Base-by-base conservation (phyloP, 768 basidiomycete genomes). In the Mycena albidolilacea region DNA sequence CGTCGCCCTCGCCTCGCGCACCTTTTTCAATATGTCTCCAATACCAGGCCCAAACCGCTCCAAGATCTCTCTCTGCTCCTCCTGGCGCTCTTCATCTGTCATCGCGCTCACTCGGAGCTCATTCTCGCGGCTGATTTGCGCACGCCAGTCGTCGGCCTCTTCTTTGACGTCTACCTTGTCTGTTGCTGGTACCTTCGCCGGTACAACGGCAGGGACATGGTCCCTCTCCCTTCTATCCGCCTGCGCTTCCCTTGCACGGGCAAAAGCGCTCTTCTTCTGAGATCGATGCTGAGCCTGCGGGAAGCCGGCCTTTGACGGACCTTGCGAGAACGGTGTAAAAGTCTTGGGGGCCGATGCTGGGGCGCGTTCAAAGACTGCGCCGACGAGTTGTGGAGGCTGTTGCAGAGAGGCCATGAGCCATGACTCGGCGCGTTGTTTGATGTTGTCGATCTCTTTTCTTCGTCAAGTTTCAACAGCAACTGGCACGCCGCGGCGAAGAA, bases 41-140 rank as follows among this genome's bases (percentile, higher is more conserved):
- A 95, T 85, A 19, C 88, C 90, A 1, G 87, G 83, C 0, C 95
- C 96, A 78, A 97, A 91, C 57, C 89, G 87, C 71, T 94, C 90
- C 37, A 94, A 68, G 52, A 97, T 89, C 72, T 95, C 89, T 63
- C 82, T 82, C 55, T 85, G 84, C 80, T 93, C 95, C 64, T 88
- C 80, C 72, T 92, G 90, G 11, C 91, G 85, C 79, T 97, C 93
- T 17, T 90, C 90, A 12, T 89, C 87, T 3, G 87, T 86, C 96
- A 97, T 97, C 1, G 77, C 80, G 19, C 88, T 89, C 2, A 97
- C 88, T 38, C 83, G 81, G 12, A 82, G 80, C 69, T 88, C 85
- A 74, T 97, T 97, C 77, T 95, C 93, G 67, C 85, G 84, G 75
- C 89, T 90, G 65, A 91, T 88, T 76, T 89, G 89, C 11, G 81